These are phyloP conservation scores for Coemansia biformis DNA, from an alignment of 192 early-diverging fungal species.

Conservation along the genomic window DNA sequence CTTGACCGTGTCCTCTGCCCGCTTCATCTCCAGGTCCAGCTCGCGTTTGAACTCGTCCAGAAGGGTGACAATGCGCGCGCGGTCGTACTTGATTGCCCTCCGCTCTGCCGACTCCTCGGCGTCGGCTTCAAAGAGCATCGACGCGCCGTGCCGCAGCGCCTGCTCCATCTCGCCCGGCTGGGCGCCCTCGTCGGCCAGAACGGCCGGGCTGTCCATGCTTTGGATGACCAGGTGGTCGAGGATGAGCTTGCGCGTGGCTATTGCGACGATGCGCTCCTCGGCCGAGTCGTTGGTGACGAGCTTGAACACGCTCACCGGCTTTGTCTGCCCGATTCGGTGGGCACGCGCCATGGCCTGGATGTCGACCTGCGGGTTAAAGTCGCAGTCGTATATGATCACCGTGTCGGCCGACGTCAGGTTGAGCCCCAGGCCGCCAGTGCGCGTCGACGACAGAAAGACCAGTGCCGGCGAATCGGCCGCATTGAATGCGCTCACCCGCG, in stretches of 20 bases:
- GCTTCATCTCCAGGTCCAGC: slow-evolving; percentile 9
- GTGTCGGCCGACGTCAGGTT: slow-evolving; percentile 96
- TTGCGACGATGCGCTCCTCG: slow-evolving; percentile 97
- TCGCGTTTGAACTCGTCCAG: slow-evolving; percentile 27
- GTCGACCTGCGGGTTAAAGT: slow-evolving; percentile 97
- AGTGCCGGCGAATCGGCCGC: slow-evolving; percentile 89
- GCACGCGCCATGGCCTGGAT: slow-evolving; percentile 97
- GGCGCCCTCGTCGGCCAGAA: slow-evolving; percentile 4
- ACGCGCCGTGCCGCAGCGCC: slow-evolving; percentile 87
- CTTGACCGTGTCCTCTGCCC: no score
- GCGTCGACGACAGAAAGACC: slow-evolving; percentile 90
- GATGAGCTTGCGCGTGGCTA: slow-evolving; percentile 99
- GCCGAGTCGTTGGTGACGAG: slow-evolving; percentile 96
- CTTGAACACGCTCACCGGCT: slow-evolving; percentile 93
- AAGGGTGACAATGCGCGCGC: background rate
- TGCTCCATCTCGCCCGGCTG: slow-evolving; percentile 31
- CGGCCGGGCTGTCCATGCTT: slow-evolving; percentile 99
- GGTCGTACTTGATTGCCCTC: slow-evolving; percentile 23
- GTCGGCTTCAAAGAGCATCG: slow-evolving; percentile 61
- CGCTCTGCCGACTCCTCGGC: slow-evolving; percentile 51
- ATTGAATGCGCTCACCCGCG: slow-evolving; percentile 96
- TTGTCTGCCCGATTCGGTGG: slow-evolving; percentile 97
- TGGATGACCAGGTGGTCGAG: slow-evolving; percentile 99
- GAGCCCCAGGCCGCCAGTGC: slow-evolving; percentile 94
- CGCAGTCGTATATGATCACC: slow-evolving; percentile 91